Conservation (phyloP, 2,329 filamentous ascomycete genomes). For the Boeremia exigua region DNA sequence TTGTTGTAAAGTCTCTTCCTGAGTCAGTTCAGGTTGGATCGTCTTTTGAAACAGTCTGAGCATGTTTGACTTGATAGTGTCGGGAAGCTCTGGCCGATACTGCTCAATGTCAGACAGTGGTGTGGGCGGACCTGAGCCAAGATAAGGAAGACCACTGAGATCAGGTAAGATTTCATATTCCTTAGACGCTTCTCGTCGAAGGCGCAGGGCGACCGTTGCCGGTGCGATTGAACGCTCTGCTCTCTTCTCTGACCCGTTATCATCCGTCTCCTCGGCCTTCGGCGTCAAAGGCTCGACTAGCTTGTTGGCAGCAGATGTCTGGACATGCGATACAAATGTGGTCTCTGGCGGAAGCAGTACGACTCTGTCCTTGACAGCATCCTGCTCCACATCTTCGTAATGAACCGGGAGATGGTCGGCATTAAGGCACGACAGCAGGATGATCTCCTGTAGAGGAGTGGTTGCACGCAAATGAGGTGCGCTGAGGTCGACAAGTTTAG, state of each 20-base stretch:
- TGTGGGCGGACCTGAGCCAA: constrained; percentile 52
- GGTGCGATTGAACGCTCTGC: constrained; percentile 37
- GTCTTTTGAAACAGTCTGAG: constrained; percentile 42
- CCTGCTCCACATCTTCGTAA: constrained; percentile 18
- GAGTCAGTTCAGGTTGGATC: constrained; percentile 37
- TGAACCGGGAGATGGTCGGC: constrained; percentile 36
- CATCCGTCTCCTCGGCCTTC: constrained; percentile 44
- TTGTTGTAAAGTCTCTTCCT: constrained; percentile 38
- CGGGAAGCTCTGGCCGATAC: constrained; percentile 46
- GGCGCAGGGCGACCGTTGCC: constrained; percentile 40
- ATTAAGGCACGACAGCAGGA: constrained; percentile 49
- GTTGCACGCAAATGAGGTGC: constrained; percentile 51
- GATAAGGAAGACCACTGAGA: constrained; percentile 52
- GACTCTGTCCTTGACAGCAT: constrained; percentile 26
- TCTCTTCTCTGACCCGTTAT: constrained; percentile 35
- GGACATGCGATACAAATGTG: constrained; percentile 14
- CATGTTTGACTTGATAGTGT: constrained; percentile 46
- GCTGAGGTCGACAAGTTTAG: constrained; percentile 53
- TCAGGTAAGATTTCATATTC: constrained; percentile 50
- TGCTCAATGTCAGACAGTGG: constrained; percentile 53
- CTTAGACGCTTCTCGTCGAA: constrained; percentile 37
- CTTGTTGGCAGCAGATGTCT: constrained; percentile 23
- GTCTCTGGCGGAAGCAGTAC: constrained; percentile 25
- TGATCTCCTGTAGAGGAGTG: constrained; percentile 53
- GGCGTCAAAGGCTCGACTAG: constrained; percentile 42